Percentiles rank a stretch among this genome's conserved stretches.
Evolutionary conservation across 208 protist species (phyloP).

Genomic region (Strigomonas culicis): DNA sequence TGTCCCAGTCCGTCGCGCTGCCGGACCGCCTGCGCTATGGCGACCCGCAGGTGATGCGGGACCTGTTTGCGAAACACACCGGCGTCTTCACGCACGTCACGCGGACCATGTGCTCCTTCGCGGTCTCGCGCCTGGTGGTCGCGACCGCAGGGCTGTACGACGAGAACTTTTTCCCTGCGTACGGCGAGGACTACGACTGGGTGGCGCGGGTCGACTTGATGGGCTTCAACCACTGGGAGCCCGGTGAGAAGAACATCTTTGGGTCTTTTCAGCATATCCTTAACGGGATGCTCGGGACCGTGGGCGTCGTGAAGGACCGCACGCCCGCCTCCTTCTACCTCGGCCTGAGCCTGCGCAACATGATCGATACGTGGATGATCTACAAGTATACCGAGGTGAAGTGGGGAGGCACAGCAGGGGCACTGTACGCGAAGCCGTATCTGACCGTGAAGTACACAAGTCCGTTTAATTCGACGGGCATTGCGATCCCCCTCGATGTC

Average conservation of each 20-base stretch:
- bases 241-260: constrained; percentile 18
- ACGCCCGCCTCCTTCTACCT: background rate
- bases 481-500: constrained; percentile 22
- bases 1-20: constrained; percentile 27
- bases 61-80: constrained; percentile 17
- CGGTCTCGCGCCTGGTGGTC: constrained; percentile 33
- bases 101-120: constrained; percentile 26
- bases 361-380: no score
- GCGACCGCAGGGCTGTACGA: constrained; percentile 43
- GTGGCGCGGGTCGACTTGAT: constrained; percentile 18
- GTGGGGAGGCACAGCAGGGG: constrained; percentile 12
- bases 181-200: constrained; percentile 52
- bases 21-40: constrained; percentile 39
- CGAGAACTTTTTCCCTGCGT: constrained; percentile 55
- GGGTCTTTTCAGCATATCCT: constrained; percentile 19
- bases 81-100: constrained; percentile 24
- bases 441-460: background rate
- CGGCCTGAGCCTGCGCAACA: no score
- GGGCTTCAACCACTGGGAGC: constrained; percentile 21
- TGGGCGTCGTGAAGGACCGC: constrained; percentile 16
- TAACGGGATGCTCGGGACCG: background rate
- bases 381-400: no score
- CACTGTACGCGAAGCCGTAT: background rate
- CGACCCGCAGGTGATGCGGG: constrained; percentile 10
- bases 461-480: constrained; percentile 16